Evolutionary conservation across 1,139 yeast genomes (phyloP).

Genomic region (Candida smagusa): DNA sequence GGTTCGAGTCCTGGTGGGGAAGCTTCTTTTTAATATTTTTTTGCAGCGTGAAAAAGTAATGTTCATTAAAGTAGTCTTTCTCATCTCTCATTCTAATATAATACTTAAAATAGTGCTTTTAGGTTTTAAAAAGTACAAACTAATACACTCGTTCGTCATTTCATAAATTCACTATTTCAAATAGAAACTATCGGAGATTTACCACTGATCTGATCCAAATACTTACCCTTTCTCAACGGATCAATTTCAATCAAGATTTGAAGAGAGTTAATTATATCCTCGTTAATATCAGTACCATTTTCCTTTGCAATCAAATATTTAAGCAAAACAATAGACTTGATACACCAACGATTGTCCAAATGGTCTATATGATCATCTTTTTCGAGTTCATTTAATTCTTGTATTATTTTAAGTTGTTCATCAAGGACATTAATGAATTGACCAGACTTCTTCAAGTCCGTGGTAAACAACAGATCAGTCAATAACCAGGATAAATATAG

Average conservation of each 20-base stretch:
- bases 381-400: slow-evolving; percentile 59
- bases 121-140: too few relatives aligned
- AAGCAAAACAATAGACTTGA: slow-evolving; percentile 51
- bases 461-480: slow-evolving; percentile 48
- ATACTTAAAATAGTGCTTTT: neutral
- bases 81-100: too few relatives aligned
- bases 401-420: slow-evolving; percentile 36
- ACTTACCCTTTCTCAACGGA: slow-evolving; percentile 66
- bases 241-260: slow-evolving; percentile 54
- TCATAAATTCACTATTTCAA: neutral
- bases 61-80: too few relatives aligned
- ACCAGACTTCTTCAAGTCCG: slow-evolving; percentile 20
- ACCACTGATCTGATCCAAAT: slow-evolving; percentile 38
- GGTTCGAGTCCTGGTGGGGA: slow-evolving; percentile 97
- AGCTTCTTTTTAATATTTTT: slow-evolving; percentile 42
- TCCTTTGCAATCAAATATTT: slow-evolving; percentile 29
- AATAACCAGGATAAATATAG: slow-evolving; percentile 81
- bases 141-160: neutral
- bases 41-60: too few relatives aligned
- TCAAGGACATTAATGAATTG: slow-evolving; percentile 28
- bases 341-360: slow-evolving; percentile 65
- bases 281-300: slow-evolving; percentile 13
- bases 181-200: slow-evolving; percentile 9
- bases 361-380: slow-evolving; percentile 51
- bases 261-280: slow-evolving; percentile 28